phyloP scores from a whole-genome alignment of 1,284 basidiomycete genomes.

The Singerocomus inundabilis region DNA sequence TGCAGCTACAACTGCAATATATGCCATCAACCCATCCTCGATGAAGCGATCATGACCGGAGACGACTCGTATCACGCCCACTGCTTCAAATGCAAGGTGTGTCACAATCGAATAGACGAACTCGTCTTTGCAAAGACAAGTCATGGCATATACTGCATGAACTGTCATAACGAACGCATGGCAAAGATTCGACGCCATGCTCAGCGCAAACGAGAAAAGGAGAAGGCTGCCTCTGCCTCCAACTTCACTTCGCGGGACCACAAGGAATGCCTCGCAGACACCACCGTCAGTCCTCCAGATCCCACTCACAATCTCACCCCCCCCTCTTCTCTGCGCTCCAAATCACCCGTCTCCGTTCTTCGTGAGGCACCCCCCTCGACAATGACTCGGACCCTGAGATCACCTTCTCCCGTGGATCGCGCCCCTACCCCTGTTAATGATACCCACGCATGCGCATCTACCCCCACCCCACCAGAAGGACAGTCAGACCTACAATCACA shows the following conservation, averaged over 20 bases:
- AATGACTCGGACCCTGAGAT: constrained; percentile 8
- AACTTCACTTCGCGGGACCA: constrained; percentile 45
- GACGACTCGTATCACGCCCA: constrained; percentile 98
- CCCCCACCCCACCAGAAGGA: constrained; percentile 15
- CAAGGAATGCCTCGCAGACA: constrained; percentile 39
- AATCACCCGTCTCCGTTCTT: constrained; percentile 20
- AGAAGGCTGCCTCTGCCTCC: constrained; percentile 43
- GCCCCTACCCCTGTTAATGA: background rate
- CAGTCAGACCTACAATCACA: constrained; percentile 3
- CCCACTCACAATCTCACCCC: constrained; percentile 8
- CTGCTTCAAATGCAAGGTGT: constrained; percentile 97
- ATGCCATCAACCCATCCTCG: constrained; percentile 87
- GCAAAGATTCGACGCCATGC: constrained; percentile 88
- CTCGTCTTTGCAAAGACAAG: constrained; percentile 98
- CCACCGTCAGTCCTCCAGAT: constrained; percentile 36
- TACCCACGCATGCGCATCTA: background rate
- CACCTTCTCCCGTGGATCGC: constrained; percentile 15
- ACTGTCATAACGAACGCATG: constrained; percentile 96
- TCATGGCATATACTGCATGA: constrained; percentile 99
- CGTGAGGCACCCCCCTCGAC: constrained; percentile 27
- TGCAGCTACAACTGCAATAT: constrained; percentile 97
- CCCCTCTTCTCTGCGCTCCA: constrained; percentile 22
- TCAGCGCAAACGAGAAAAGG: constrained; percentile 65
- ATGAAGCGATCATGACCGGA: constrained; percentile 98
- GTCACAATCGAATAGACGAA: constrained; percentile 93